Percentiles rank a stretch among this genome's conserved stretches.
Evolutionary conservation across 2,329 filamentous ascomycete species (phyloP).

Genomic region (Arachnomyces sp.): DNA sequence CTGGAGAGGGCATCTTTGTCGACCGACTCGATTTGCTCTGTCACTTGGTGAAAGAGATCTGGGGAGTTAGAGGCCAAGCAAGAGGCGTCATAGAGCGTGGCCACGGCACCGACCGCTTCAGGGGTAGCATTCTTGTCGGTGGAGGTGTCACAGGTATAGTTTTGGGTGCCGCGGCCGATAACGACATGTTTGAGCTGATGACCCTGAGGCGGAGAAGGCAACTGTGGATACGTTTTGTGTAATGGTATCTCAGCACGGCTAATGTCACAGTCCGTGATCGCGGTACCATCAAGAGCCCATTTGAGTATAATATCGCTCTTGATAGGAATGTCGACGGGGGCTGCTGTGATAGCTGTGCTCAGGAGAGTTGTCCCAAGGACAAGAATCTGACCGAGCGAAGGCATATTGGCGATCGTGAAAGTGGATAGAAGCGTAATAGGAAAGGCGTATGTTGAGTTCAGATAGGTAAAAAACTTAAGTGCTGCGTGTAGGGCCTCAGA

Average conservation of each 20-base stretch:
- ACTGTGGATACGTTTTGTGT: conserved; percentile 13
- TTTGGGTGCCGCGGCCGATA: conserved; percentile 44
- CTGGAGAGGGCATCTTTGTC: too few relatives aligned
- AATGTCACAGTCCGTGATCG: conserved; percentile 19
- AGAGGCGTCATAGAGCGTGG: conserved; percentile 38
- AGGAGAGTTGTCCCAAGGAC: background rate
- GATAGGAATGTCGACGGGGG: conserved; percentile 8
- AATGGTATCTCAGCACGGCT: conserved; percentile 11
- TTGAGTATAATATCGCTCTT: conserved; percentile 13
- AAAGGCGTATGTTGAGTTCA: too few relatives aligned
- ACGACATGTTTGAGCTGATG: conserved; percentile 37
- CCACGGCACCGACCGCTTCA: conserved; percentile 37
- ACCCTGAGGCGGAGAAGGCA: conserved; percentile 23
- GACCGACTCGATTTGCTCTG: too few relatives aligned
- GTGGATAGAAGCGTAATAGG: too few relatives aligned
- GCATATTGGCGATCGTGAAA: too few relatives aligned
- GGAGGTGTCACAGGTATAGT: conserved; percentile 39
- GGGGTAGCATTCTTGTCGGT: conserved; percentile 22
- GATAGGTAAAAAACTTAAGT: too few relatives aligned
- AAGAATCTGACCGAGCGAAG: too few relatives aligned
- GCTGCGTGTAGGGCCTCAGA: too few relatives aligned
- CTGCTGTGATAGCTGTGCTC: conserved; percentile 12
- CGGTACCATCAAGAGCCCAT: conserved; percentile 15
- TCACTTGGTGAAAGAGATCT: conserved; percentile 17
- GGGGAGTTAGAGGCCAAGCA: conserved; percentile 26